Percentiles rank a stretch among this genome's conserved stretches.
Evolutionary conservation across 2,329 filamentous ascomycete species (phyloP).

Genomic region (Botrytis porri): DNA sequence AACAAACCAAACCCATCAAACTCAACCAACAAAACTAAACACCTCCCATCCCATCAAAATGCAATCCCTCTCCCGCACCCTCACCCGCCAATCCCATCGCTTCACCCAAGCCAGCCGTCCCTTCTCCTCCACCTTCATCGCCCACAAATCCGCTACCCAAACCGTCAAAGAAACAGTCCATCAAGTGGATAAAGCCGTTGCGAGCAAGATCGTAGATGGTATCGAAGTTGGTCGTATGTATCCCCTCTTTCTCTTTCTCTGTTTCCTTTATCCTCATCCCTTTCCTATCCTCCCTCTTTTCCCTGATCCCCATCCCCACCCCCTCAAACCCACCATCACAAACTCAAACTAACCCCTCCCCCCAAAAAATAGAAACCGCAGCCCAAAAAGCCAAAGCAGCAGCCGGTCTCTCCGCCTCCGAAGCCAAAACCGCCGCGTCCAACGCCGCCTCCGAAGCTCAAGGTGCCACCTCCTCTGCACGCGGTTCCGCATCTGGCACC

Average conservation of each 20-base stretch:
- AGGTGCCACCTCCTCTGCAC: conserved; percentile 37
- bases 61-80: not conserved
- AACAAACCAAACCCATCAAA: not conserved
- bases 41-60: not conserved
- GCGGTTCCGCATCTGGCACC: conserved; percentile 38
- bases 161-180: conserved; percentile 55
- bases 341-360: not conserved
- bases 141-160: not conserved
- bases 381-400: conserved; percentile 50
- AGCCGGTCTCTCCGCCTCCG: conserved; percentile 39
- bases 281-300: not conserved
- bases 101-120: not conserved
- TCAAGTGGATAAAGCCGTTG: conserved; percentile 56
- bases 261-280: not conserved
- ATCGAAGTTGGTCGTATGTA: conserved; percentile 58
- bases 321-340: not conserved
- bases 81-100: not conserved
- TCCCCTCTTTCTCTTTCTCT: too few relatives aligned
- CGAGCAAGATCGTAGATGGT: conserved; percentile 59
- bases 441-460: conserved; percentile 35
- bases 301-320: not conserved
- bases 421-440: conserved; percentile 35
- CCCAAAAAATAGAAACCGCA: conserved; percentile 35
- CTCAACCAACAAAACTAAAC: not conserved
- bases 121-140: not conserved